These are phyloP conservation scores for Berkeleyomyces basicola DNA, from an alignment of 2,329 filamentous ascomycete genomes.

Conservation along the genomic window DNA sequence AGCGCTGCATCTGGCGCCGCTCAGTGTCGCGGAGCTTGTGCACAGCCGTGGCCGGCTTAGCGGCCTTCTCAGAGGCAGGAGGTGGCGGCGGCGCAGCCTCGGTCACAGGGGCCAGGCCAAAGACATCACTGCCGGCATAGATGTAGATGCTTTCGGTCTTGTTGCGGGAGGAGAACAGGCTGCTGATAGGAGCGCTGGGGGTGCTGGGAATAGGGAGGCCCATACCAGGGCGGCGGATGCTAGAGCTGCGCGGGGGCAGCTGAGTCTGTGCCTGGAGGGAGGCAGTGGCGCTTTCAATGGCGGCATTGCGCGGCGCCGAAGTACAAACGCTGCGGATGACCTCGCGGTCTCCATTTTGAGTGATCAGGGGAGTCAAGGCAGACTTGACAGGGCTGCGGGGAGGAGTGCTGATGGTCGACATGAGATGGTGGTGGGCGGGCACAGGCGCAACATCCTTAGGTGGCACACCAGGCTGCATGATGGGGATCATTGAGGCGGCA, in stretches of 20 bases:
- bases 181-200: background rate
- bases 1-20: constrained; percentile 28
- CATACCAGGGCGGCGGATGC: constrained; percentile 16
- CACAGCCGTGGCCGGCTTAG: constrained; percentile 13
- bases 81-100: constrained; percentile 25
- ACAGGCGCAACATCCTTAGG: constrained; percentile 17
- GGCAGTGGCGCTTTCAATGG: background rate
- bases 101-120: constrained; percentile 48
- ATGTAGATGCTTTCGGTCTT: constrained; percentile 49
- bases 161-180: constrained; percentile 18
- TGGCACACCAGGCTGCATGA: constrained; percentile 18
- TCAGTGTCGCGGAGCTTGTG: constrained; percentile 20
- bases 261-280: background rate
- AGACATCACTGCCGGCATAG: constrained; percentile 52
- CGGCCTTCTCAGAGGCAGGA: constrained; percentile 15
- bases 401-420: constrained; percentile 36
- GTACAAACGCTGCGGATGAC: constrained; percentile 27
- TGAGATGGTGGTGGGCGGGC: constrained; percentile 19
- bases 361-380: constrained; percentile 19
- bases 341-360: constrained; percentile 13
- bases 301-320: constrained; percentile 39
- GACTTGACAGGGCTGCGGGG: constrained; percentile 40
- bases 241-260: constrained; percentile 19
- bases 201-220: constrained; percentile 12
- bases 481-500: constrained; percentile 42